Conservation (phyloP, 73 alveolate species). For the Uronychia setigera region DNA sequence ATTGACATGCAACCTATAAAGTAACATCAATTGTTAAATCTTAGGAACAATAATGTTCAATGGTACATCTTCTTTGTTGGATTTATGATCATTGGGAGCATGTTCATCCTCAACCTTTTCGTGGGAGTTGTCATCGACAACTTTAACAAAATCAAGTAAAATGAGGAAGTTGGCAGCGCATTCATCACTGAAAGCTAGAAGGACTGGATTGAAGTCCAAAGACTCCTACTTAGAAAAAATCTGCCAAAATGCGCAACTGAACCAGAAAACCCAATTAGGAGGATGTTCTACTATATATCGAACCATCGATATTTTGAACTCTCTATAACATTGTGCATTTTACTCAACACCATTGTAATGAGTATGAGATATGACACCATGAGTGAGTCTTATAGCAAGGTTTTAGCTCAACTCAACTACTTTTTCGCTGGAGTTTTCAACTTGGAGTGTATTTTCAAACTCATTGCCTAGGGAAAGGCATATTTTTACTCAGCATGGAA, state of each 20-base stretch:
- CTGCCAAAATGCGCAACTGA: neutral
- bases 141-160: conserved; percentile 53
- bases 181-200: conserved; percentile 27
- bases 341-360: conserved; percentile 30
- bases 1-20: conserved; percentile 31
- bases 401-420: conserved; percentile 11
- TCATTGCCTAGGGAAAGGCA: conserved; percentile 23
- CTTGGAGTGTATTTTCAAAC: conserved; percentile 32
- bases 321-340: conserved; percentile 17
- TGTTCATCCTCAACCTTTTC: conserved; percentile 50
- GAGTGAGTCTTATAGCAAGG: neutral
- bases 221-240: conserved; percentile 16
- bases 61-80: conserved; percentile 10
- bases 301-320: neutral
- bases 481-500: conserved; percentile 36
- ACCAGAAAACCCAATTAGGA: conserved; percentile 7
- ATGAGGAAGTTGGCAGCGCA: conserved; percentile 28
- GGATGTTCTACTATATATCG: neutral
- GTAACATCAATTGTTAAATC: conserved; percentile 3
- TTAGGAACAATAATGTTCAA: neutral
- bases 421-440: conserved; percentile 31
- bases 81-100: conserved; percentile 46
- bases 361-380: conserved; percentile 30
- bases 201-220: conserved; percentile 53
- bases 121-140: conserved; percentile 61